These are phyloP conservation scores for Nicotiana sylvestris DNA, from an alignment of 257 asterid species.

Conservation along the genomic window DNA sequence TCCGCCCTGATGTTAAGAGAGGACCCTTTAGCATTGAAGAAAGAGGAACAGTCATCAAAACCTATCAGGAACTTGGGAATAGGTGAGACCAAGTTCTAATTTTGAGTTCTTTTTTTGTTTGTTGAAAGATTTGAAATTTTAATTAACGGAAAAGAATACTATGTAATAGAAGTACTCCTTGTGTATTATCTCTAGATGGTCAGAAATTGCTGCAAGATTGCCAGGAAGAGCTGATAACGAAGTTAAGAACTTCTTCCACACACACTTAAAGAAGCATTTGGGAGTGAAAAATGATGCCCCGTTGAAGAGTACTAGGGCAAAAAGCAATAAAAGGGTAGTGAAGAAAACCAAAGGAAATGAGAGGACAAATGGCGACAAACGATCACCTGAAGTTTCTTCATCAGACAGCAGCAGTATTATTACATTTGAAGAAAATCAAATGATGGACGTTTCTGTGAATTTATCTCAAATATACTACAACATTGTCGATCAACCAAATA, in stretches of 20 bases:
- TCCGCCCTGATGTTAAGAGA: constrained; percentile 5
- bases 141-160: too few relatives aligned
- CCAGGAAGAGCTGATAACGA: constrained; percentile 10
- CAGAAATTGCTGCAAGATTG: constrained; percentile 1
- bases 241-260: neutral
- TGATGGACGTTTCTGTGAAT: too few relatives aligned
- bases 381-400: neutral
- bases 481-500: neutral
- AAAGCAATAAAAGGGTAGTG: neutral
- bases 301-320: neutral
- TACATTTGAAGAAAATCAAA: neutral
- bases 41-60: neutral
- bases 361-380: neutral
- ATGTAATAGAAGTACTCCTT: neutral
- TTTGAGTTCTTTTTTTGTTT: neutral
- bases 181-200: neutral
- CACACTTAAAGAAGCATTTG: too few relatives aligned
- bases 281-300: neutral
- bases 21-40: neutral
- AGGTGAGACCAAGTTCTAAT: neutral
- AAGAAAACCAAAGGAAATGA: neutral
- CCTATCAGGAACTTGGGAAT: neutral
- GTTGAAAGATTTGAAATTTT: too few relatives aligned
- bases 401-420: neutral
- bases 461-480: neutral